A percentile compares a stretch with the other conserved stretches of the same genome.
phyloP scores from a whole-genome alignment of 2,329 filamentous ascomycete genomes.

The Emmonsiellopsis sp. region DNA sequence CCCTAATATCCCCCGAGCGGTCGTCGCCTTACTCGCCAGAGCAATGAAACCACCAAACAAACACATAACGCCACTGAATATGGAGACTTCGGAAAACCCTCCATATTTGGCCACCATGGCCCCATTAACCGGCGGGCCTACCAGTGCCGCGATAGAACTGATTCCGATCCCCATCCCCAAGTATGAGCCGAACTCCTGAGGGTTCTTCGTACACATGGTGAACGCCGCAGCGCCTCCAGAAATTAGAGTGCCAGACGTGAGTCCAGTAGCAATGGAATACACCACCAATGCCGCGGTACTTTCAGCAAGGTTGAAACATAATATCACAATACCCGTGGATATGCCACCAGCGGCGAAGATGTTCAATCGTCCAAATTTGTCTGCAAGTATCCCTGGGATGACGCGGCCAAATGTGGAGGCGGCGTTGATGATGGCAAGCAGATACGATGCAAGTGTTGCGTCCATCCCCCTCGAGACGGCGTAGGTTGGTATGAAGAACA shows the following conservation, averaged over 20 bases:
- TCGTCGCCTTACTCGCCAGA: slow-evolving; percentile 2
- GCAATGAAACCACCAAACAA: slow-evolving; percentile 4
- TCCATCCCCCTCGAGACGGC: slow-evolving; percentile 16
- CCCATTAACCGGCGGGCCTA: slow-evolving; percentile 41
- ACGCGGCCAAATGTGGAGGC: slow-evolving; percentile 27
- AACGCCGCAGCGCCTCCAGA: slow-evolving; percentile 10
- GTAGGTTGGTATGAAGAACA: slow-evolving; percentile 24
- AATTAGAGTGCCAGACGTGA: slow-evolving; percentile 26
- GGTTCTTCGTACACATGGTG: slow-evolving; percentile 2
- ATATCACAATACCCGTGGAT: slow-evolving; percentile 19
- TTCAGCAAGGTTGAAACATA: slow-evolving; percentile 19
- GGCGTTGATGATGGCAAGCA: slow-evolving; percentile 24
- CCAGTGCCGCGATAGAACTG: slow-evolving; percentile 35
- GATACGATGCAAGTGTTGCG: slow-evolving; percentile 16
- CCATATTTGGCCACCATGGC: slow-evolving; percentile 34
- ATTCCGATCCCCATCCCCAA: slow-evolving; percentile 15
- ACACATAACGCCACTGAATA: slow-evolving; percentile 25
- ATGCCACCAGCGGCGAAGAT: slow-evolving; percentile 16
- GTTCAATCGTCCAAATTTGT: slow-evolving; percentile 25
- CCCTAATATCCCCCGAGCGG: background rate
- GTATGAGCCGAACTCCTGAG: slow-evolving; percentile 5
- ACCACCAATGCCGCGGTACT: slow-evolving; percentile 21
- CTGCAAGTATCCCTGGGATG: slow-evolving; percentile 23
- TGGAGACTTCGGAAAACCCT: slow-evolving; percentile 27
- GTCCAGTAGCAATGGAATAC: slow-evolving; percentile 23